phyloP scores from a whole-genome alignment of 164 flowering plant species.

The Macadamia tetraphylla region DNA sequence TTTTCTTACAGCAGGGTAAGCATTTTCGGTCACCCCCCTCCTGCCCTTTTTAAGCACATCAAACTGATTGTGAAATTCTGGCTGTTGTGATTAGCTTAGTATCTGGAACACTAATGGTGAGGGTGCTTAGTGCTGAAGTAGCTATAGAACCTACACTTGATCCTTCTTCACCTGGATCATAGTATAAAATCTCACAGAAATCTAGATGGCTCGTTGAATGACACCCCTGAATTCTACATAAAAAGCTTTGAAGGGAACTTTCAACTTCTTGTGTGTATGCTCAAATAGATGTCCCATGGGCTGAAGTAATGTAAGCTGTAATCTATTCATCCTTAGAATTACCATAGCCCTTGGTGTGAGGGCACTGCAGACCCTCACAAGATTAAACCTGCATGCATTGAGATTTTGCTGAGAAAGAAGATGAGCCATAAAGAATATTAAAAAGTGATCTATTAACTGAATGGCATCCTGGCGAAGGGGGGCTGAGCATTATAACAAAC shows the following conservation, averaged over 20 bases:
- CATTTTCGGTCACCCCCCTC: neutral
- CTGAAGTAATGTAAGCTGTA: neutral
- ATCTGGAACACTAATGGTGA: neutral
- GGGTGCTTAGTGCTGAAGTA: neutral
- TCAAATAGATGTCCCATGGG: neutral
- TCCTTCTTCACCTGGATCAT: neutral
- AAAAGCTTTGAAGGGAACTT: no score
- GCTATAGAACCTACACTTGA: neutral
- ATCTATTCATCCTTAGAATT: no score
- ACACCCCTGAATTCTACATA: no score
- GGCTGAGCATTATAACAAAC: no score
- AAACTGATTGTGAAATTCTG: neutral
- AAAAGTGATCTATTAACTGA: no score
- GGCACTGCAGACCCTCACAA: no score
- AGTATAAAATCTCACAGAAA: neutral
- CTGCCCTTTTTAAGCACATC: neutral
- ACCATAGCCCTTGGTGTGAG: no score
- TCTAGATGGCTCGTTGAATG: no score
- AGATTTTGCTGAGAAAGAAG: no score
- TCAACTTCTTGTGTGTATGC: no score
- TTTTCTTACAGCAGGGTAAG: constrained; percentile 75
- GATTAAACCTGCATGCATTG: no score
- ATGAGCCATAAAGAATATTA: no score
- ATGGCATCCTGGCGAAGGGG: neutral
- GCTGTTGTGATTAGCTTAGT: neutral